Base-by-base conservation (phyloP, 495 filamentous ascomycete species). In the Xylaria intraflava region DNA sequence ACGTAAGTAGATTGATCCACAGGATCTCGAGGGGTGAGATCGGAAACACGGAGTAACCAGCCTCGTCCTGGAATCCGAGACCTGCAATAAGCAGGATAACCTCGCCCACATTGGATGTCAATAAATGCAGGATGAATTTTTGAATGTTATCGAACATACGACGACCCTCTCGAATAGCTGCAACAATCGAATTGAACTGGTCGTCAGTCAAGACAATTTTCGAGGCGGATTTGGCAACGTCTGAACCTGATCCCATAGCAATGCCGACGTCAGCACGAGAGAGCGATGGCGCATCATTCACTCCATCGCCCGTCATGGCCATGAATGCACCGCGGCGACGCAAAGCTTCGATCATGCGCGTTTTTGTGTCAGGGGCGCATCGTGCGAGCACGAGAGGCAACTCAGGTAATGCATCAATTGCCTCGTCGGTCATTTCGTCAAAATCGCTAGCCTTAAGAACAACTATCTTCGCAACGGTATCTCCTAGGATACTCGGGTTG, bases 151-250 rank as follows among this genome's bases (percentile, higher is more conserved):
- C 84, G 64, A 88, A 90, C 63, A 90, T 79, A 49, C 86, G 72
- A 24, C 86, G 69, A 1, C 86, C 86, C 64, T 90, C 85, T 47
- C 83, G 79, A 53, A 89, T 82, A 6, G 85, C 85, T 20, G 80
- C 83, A 2, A 89, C 83, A 57, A 90, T 90, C 11, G 78, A 83
- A 27, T 87, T 85, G 67, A 93, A 93, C 66, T 95, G 92, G 68
- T 94, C 90, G 66, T 93, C 88, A 0, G 89, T 91, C 19, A 94
- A 71, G 10, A 94, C 88, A 62, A 94, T 90, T 65, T 91, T 89
- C 3, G 89, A 83, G 1, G 89, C 89, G 30, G 86, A 87, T 65
- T 91, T 94, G 23, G 90, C 90, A n/a, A 95, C 90, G 56, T 95
- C 90, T 22, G 86, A 90, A 4, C 90, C 90, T 40, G 84, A 80